Percentiles rank a stretch among this genome's conserved stretches.
Conservation (phyloP, 495 filamentous ascomycete species). For the Penicillium egyptiacum region DNA sequence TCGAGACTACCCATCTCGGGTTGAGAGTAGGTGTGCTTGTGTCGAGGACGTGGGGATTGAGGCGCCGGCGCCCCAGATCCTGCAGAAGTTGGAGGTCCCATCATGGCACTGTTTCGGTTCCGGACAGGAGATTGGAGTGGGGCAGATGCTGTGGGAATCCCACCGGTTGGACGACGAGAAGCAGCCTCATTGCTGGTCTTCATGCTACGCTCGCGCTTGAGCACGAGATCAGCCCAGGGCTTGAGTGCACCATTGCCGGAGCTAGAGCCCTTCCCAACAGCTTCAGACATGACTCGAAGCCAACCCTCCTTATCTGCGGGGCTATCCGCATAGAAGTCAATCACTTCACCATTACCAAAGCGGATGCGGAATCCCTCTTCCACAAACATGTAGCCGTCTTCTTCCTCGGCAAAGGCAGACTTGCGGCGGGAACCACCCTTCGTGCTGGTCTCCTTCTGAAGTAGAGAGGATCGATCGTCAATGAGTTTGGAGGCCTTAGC, state of each 20-base stretch:
- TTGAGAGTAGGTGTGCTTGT: slow-evolving; percentile 48
- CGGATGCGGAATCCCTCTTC: slow-evolving; percentile 98
- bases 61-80: slow-evolving; percentile 31
- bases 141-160: slow-evolving; percentile 8
- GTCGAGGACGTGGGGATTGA: slow-evolving; percentile 32
- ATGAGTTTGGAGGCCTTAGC: slow-evolving; percentile 92
- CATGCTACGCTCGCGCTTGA: slow-evolving; percentile 50
- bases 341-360: slow-evolving; percentile 95
- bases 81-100: slow-evolving; percentile 32
- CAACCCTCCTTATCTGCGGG: slow-evolving; percentile 83
- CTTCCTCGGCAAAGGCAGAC: slow-evolving; percentile 95
- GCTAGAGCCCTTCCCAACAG: slow-evolving; percentile 66
- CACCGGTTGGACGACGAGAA: slow-evolving; percentile 29
- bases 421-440: slow-evolving; percentile 78
- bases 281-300: slow-evolving; percentile 87
- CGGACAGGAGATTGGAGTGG: slow-evolving; percentile 25
- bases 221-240: slow-evolving; percentile 82
- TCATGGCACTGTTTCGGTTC: slow-evolving; percentile 26
- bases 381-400: slow-evolving; percentile 99
- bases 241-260: slow-evolving; percentile 45
- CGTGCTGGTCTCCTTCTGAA: slow-evolving; percentile 72
- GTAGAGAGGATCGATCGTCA: slow-evolving; percentile 83
- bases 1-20: slow-evolving; percentile 42
- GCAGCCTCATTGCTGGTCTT: slow-evolving; percentile 36
- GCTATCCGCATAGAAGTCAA: slow-evolving; percentile 97